phyloP scores from a whole-genome alignment of 1,139 yeast genomes.

The Ashbya aceris region DNA sequence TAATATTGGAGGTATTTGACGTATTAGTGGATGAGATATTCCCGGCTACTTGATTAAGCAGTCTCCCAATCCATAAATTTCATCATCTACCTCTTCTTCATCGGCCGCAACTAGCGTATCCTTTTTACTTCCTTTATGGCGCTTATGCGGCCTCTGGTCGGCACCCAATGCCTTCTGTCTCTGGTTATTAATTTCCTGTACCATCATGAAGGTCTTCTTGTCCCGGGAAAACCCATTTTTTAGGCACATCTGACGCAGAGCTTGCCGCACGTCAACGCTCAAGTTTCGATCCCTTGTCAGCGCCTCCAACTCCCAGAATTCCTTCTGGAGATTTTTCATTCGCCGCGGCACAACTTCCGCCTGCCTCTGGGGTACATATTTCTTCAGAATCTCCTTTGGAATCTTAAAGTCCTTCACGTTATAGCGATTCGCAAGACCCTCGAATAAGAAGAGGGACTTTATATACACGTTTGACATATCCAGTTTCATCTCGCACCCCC shows the following conservation, averaged over 20 bases:
- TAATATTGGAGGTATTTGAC: constrained; percentile 51
- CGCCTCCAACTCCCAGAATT: constrained; percentile 14
- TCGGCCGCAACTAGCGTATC: neutral
- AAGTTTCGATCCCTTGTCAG: constrained; percentile 16
- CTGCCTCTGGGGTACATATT: constrained; percentile 12
- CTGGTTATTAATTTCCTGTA: constrained; percentile 7
- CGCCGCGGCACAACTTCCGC: constrained; percentile 8
- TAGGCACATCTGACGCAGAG: constrained; percentile 11
- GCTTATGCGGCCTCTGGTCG: no score
- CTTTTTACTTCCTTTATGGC: neutral
- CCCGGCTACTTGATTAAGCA: constrained; percentile 1
- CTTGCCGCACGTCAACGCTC: constrained; percentile 14
- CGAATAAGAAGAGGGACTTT: constrained; percentile 25
- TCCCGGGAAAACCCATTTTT: constrained; percentile 15
- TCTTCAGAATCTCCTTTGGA: neutral
- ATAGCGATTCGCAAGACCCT: constrained; percentile 21
- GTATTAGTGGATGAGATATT: constrained; percentile 18
- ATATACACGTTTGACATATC: constrained; percentile 25
- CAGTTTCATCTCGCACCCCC: constrained; percentile 27
- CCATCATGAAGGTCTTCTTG: constrained; percentile 20
- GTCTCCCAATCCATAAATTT: constrained; percentile 2
- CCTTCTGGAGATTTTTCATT: constrained; percentile 9
- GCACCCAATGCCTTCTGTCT: neutral
- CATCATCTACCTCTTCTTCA: constrained; percentile 5
- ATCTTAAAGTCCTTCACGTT: constrained; percentile 1